Evolutionary conservation across 768 basidiomycete genomes (phyloP), one percentile per base, ranked within the genome.

Genomic region (Solioccasus polychromus): DNA sequence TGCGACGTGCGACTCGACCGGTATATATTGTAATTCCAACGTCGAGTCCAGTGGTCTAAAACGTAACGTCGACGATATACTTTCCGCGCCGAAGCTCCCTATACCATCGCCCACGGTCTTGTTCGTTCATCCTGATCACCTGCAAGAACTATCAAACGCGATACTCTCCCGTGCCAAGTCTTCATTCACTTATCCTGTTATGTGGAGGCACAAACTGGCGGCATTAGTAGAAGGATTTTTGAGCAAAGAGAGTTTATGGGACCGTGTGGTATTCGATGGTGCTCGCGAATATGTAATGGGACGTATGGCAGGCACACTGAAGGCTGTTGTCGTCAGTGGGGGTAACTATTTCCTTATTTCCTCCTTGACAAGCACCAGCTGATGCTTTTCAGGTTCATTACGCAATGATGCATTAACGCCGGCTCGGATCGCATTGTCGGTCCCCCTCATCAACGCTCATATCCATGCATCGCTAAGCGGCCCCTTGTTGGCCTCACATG

Each of bases 211-310:
- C 66, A 95, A 95, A 62, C 50, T 81, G 15, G 73, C 83, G 0
- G 78, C 74, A 3, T 64, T 93, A 4, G 59, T 66, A 1, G 85
- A 89, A 45, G 93, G 93, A 5, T 88, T 83, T 53, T 52, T 92
- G 31, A 83, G 79, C 14, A 84, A 84, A 58, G 82, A 86, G 47
- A 85, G 86, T 47, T 62, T 91, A n/a, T 92, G 89, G 85, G 92
- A 96, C 61, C 77, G 83, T 42, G 67, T 85, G 10, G 78, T 91
- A 23, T 88, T 90, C 62, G 82, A 83, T 45, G 64, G 68, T 10
- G 84, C 89, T 10, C 75, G 93, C 19, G 72, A 71, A 30, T 61
- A 69, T 51, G 73, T 81, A 23, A 59, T 88, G 48, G 80, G 85
- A 45, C 75, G 80, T 12, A 74, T 76, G 40, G 80, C 82, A 3